Percentiles rank a stretch among this genome's conserved stretches.
Conservation (phyloP, 2,329 filamentous ascomycete species). For the Aspergillus aculeatus region DNA sequence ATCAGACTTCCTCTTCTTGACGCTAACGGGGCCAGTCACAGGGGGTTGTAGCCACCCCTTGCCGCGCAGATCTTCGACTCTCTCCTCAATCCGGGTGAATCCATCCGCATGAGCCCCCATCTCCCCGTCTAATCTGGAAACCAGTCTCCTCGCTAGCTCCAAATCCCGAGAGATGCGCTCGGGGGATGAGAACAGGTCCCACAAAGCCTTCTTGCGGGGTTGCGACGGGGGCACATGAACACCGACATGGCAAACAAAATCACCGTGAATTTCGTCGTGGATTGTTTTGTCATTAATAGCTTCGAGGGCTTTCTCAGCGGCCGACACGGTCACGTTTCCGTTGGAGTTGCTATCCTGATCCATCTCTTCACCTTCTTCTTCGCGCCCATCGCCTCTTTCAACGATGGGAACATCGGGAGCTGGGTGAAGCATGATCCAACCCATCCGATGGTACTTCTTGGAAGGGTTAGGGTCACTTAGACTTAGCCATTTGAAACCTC, state of each 20-base stretch:
- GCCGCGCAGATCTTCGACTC: constrained; percentile 75
- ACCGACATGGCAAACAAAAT: constrained; percentile 96
- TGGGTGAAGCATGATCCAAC: constrained; percentile 95
- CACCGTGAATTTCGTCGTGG: constrained; percentile 86
- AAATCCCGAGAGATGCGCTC: constrained; percentile 92
- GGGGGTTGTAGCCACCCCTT: constrained; percentile 73
- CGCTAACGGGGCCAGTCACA: constrained; percentile 40
- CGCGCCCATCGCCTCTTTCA: constrained; percentile 71
- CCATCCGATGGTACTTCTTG: constrained; percentile 95
- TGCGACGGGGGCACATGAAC: constrained; percentile 86
- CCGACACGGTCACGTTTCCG: constrained; percentile 41
- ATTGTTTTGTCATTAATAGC: constrained; percentile 98
- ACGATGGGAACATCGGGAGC: constrained; percentile 65
- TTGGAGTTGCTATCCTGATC: constrained; percentile 36
- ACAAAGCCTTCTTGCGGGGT: constrained; percentile 89
- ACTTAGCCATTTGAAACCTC: constrained; percentile 93
- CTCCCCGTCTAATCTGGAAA: constrained; percentile 80
- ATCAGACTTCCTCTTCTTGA: constrained; percentile 58
- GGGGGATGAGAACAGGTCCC: constrained; percentile 93
- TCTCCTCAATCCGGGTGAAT: constrained; percentile 76
- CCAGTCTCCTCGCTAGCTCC: constrained; percentile 74
- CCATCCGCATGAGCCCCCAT: constrained; percentile 76
- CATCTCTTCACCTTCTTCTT: constrained; percentile 62
- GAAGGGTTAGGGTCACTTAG: constrained; percentile 94
- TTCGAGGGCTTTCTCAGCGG: constrained; percentile 82